Percentiles rank a stretch among this genome's conserved stretches.
phyloP scores from a whole-genome alignment of 495 filamentous ascomycete species.

The Trichoderma asperelloides region DNA sequence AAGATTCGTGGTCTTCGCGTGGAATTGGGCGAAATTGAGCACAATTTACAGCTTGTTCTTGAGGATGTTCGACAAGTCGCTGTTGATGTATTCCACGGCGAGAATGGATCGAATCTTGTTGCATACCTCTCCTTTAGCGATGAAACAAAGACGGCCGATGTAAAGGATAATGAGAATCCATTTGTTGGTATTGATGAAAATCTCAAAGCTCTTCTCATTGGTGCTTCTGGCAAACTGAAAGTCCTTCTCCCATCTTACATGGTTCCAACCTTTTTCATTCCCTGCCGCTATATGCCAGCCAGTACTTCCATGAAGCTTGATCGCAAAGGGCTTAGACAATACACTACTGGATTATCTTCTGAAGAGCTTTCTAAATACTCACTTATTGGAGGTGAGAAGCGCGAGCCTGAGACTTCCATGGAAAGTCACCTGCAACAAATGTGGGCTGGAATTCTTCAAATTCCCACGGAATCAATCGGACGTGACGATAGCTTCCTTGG shows the following conservation, averaged over 20 bases:
- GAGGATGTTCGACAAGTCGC: constrained; percentile 4
- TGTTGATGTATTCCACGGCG: constrained; percentile 15
- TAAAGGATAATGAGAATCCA: background rate
- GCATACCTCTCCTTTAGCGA: constrained; percentile 13
- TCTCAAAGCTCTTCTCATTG: constrained; percentile 41
- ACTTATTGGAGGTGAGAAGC: constrained; percentile 5
- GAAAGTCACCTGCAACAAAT: constrained; percentile 14
- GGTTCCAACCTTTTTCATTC: constrained; percentile 15
- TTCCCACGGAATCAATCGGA: constrained; percentile 24
- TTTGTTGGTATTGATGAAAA: background rate
- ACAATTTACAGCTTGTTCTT: constrained; percentile 15
- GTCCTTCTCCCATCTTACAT: constrained; percentile 32
- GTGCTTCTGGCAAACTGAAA: constrained; percentile 88
- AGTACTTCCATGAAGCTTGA: constrained; percentile 48
- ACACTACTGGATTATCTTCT: constrained; percentile 19
- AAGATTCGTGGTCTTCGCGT: constrained; percentile 33
- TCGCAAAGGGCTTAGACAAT: constrained; percentile 41
- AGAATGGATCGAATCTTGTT: constrained; percentile 24
- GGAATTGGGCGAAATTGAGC: constrained; percentile 31
- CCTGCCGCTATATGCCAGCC: background rate
- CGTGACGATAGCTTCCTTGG: constrained; percentile 48
- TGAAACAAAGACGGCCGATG: background rate
- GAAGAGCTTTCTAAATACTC: background rate
- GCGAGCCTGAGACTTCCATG: constrained; percentile 11
- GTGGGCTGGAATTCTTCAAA: constrained; percentile 19